Percentiles rank a stretch among this genome's conserved stretches.
Conservation (phyloP, 1,139 yeast species). For the Yamadazyma friedrichii region DNA sequence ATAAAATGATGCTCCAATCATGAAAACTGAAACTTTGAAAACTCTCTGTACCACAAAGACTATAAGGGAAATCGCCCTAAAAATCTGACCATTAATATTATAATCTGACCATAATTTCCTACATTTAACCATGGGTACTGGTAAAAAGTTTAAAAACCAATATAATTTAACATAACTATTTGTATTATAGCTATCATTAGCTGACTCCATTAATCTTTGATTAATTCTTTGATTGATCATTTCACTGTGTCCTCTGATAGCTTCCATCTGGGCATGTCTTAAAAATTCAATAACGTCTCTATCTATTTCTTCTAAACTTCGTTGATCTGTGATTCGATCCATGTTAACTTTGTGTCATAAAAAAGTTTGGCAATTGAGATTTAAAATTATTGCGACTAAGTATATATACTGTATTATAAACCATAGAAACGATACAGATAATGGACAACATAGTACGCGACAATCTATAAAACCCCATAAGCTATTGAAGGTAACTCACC, state of each 20-base stretch:
- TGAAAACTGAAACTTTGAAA: slow-evolving; percentile 19
- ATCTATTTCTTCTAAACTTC: slow-evolving; percentile 14
- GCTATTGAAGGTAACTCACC: slow-evolving; percentile 1
- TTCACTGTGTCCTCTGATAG: too few relatives aligned
- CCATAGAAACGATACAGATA: background rate
- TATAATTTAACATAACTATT: slow-evolving; percentile 11
- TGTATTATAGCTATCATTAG: too few relatives aligned
- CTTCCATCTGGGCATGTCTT: background rate
- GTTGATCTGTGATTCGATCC: background rate
- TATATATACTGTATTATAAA: too few relatives aligned
- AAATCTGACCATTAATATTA: slow-evolving; percentile 1
- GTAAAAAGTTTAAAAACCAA: slow-evolving; percentile 22
- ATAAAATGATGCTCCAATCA: slow-evolving; percentile 19
- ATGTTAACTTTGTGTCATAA: background rate
- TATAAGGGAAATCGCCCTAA: slow-evolving; percentile 5
- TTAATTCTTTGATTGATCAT: too few relatives aligned
- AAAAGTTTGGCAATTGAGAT: background rate
- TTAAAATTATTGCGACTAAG: background rate
- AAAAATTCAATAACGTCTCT: slow-evolving; percentile 22
- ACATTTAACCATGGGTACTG: slow-evolving; percentile 29
- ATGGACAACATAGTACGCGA: background rate
- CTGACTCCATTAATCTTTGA: too few relatives aligned
- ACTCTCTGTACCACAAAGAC: slow-evolving; percentile 12
- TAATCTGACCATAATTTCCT: slow-evolving; percentile 24
- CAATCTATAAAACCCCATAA: background rate